Evolutionary conservation across 2,329 filamentous ascomycete genomes (phyloP).

Genomic region (Nigrograna mackinnonii): DNA sequence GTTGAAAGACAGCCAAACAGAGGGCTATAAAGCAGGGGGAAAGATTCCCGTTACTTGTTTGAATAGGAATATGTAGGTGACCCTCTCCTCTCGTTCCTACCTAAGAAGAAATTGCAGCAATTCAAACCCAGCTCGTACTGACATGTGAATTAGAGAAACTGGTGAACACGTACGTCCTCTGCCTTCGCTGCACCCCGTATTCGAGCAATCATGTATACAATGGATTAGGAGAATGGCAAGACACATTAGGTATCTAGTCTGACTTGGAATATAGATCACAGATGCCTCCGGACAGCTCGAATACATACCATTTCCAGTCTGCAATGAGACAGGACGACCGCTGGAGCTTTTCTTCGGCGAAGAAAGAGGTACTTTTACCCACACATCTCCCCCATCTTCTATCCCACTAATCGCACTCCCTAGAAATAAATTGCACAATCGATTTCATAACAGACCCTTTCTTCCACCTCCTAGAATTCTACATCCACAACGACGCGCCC

Average conservation of each 20-base stretch:
- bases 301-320: conserved; percentile 88
- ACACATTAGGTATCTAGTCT: not conserved
- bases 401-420: not conserved
- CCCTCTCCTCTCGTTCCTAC: not conserved
- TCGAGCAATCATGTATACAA: too few species aligned
- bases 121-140: too few species aligned
- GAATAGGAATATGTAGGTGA: conserved; percentile 54
- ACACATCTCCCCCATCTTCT: not conserved
- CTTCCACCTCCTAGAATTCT: conserved; percentile 92
- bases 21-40: conserved; percentile 53
- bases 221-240: not conserved
- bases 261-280: conserved; percentile 58
- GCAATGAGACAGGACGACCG: conserved; percentile 82
- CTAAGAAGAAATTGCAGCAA: not conserved
- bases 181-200: not conserved
- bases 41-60: conserved; percentile 56
- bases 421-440: conserved; percentile 82
- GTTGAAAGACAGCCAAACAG: conserved; percentile 36
- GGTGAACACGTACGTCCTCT: conserved; percentile 69
- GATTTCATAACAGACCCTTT: conserved; percentile 75
- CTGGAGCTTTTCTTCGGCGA: conserved; percentile 87
- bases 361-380: conserved; percentile 54
- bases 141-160: conserved; percentile 66
- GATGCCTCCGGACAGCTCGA: conserved; percentile 79
- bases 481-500: conserved; percentile 95